Evolutionary conservation across 2,329 filamentous ascomycete species (phyloP).

Genomic region (Phialophora verrucosa): DNA sequence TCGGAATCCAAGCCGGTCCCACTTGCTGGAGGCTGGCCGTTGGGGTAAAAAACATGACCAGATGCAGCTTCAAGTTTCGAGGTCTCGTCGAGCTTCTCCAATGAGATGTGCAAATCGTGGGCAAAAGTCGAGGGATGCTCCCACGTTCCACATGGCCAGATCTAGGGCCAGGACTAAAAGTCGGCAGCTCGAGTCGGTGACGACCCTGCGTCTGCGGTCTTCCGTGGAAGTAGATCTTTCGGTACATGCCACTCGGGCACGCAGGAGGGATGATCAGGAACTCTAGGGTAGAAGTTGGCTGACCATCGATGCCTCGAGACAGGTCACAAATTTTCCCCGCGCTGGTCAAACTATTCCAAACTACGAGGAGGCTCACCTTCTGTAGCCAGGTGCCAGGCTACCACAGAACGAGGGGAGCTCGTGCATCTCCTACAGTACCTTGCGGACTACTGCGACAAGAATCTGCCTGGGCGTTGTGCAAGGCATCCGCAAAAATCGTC

Average conservation of each 20-base stretch:
- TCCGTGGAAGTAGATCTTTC: background rate
- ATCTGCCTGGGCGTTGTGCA: background rate
- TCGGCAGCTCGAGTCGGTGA: background rate
- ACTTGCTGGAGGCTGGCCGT: conserved; percentile 22
- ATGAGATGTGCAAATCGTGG: conserved; percentile 3
- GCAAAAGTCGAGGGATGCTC: background rate
- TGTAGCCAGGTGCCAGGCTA: background rate
- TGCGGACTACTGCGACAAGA: background rate
- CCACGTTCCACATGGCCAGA: conserved; percentile 17
- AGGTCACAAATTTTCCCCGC: background rate
- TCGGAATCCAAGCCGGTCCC: conserved; percentile 25
- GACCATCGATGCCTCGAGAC: background rate
- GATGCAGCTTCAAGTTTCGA: conserved; percentile 7
- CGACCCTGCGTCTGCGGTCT: background rate
- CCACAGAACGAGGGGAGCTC: too few relatives aligned
- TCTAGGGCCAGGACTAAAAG: background rate
- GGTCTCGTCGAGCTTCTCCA: conserved; percentile 9
- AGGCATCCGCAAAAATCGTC: background rate
- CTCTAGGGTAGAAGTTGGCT: background rate
- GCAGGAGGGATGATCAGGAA: background rate
- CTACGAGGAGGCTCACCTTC: too few relatives aligned
- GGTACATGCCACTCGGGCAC: background rate
- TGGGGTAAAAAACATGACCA: conserved; percentile 17
- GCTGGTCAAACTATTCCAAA: background rate
- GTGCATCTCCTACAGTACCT: too few relatives aligned